Evolutionary conservation across 2,329 filamentous ascomycete genomes (phyloP), one percentile per base, ranked within the genome.

Genomic region (Ascochyta rabiei): DNA sequence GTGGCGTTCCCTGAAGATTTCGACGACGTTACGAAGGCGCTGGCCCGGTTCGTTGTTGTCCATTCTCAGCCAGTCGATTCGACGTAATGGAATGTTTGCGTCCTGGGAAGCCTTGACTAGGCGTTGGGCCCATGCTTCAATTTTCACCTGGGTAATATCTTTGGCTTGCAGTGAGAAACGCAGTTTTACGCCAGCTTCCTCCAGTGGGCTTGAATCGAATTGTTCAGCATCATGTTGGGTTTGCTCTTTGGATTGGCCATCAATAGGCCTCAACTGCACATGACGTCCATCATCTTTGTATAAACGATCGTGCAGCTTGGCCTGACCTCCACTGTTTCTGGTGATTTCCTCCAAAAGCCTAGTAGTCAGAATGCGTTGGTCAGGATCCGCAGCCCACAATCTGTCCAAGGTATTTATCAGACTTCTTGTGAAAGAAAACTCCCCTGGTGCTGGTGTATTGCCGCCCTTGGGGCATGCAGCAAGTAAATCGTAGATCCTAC

Each of bases 41-140:
- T 28, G 6, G 6, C 40, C 26, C 2, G 40, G 24, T 26, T 21
- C n/a, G 8, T 26, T 23, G 4, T 31, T 24, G 15, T 45, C 48
- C 52, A 66, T 55, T 34, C 50, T 60, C 0, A 64, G 31, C 64
- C 63, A 69, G 10, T 68, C 60, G n/a, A 69, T 64, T 10, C 54
- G 48, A 5, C 60, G 61, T 3, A 63, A 15, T 1, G 44, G 48
- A 2, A 64, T 33, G 2, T 59, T 35, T 1, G 59, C 53, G n/a
- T 48, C 21, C 12, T 56, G 33, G 18, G 49, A 62, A 6, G 52
- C 57, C 2, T 24, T n/a, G 1, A 51, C 16, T 2, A 69, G 44
- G 2, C 56, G 21, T 3, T 33, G 31, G 3, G 59, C 61, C 13
- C 61, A 43, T 7, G 9, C 41, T 38, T 69, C 57, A 19, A 68